phyloP scores from a whole-genome alignment of 1,139 yeast species.

The Sugiyamaella paludigena region DNA sequence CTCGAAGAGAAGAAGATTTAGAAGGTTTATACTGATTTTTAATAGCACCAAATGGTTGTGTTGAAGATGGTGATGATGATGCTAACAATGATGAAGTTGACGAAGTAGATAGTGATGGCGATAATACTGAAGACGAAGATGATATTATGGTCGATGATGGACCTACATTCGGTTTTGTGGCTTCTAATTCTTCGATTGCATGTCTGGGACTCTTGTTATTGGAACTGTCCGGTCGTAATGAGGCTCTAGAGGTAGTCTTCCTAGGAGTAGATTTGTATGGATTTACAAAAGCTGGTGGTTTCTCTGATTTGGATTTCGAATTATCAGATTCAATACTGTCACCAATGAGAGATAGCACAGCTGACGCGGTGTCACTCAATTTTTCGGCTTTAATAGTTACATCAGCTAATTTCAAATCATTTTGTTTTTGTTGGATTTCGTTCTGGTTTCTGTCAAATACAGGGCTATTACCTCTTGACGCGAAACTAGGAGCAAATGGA shows the following conservation, averaged over 20 bases:
- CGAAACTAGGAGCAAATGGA: background rate
- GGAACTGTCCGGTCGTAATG: background rate
- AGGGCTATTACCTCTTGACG: background rate
- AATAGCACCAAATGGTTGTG: background rate
- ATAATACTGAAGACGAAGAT: background rate
- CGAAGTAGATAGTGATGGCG: background rate
- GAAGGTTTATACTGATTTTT: constrained; percentile 30
- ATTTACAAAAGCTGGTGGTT: constrained; percentile 49
- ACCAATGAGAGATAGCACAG: constrained; percentile 61
- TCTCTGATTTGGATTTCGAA: constrained; percentile 18
- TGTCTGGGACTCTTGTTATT: background rate
- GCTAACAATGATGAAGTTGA: background rate
- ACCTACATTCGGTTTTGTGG: constrained; percentile 14
- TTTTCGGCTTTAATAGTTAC: too few species aligned
- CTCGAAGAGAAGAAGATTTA: constrained; percentile 29
- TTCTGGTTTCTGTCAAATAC: background rate
- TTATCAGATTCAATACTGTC: constrained; percentile 33
- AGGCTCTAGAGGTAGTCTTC: background rate
- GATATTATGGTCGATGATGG: background rate
- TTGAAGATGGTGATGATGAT: background rate
- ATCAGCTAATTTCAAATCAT: too few species aligned
- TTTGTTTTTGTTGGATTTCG: background rate
- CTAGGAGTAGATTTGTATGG: constrained; percentile 42
- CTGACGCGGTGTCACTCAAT: constrained; percentile 64
- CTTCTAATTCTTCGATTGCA: constrained; percentile 18